Evolutionary conservation across 495 filamentous ascomycete species (phyloP).

Genomic region (Penicillium longicatenatum): DNA sequence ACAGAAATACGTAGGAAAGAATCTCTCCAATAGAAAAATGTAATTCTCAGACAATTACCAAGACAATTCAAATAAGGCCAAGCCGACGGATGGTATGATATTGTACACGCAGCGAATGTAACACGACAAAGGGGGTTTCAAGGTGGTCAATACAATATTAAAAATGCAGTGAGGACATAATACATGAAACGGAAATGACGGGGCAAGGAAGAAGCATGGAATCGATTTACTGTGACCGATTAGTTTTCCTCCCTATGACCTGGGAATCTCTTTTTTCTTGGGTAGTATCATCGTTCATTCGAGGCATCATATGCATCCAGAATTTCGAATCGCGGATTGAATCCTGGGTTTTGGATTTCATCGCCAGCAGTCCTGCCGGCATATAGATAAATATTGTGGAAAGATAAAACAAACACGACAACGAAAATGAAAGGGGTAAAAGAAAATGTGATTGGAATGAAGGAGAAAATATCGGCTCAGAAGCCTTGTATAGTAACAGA

Average conservation of each 20-base stretch:
- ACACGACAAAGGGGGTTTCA: not conserved
- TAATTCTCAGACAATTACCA: not conserved
- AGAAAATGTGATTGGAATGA: not conserved
- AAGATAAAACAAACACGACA: not conserved
- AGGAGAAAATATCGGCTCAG: not conserved
- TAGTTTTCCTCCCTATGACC: not conserved
- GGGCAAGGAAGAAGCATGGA: not conserved
- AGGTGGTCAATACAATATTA: conserved; percentile 9
- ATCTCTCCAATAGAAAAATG: not conserved
- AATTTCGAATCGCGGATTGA: not conserved
- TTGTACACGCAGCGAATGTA: conserved; percentile 13
- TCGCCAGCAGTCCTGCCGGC: not conserved
- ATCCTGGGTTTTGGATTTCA: not conserved
- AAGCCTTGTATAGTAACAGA: not conserved
- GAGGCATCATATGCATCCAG: not conserved
- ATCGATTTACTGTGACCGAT: not conserved
- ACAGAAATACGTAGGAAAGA: not conserved
- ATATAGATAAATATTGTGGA: not conserved
- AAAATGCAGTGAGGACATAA: conserved; percentile 7
- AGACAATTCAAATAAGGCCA: not conserved
- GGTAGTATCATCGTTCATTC: conserved; percentile 1
- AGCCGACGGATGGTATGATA: conserved; percentile 14
- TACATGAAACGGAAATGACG: not conserved
- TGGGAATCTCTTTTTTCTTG: not conserved
- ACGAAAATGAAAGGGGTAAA: not conserved